Conservation (phyloP, 257 asterid genomes). For the Gynochthodes officinalis region DNA sequence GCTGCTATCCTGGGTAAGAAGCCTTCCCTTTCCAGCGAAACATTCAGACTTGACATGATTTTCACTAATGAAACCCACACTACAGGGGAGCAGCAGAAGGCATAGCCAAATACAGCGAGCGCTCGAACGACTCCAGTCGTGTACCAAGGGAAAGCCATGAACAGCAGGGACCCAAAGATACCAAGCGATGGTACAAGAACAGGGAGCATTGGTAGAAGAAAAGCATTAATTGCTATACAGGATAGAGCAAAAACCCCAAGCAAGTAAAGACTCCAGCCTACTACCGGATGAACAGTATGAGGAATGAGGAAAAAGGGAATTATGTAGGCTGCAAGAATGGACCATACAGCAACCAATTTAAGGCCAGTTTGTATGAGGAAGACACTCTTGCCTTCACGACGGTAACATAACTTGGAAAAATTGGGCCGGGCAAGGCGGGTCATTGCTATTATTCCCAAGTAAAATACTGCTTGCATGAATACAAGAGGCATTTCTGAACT, state of each 20-base stretch:
- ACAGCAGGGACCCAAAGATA: conserved; percentile 63
- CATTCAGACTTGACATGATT: conserved; percentile 55
- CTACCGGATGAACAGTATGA: conserved; percentile 67
- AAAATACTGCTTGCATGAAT: conserved; percentile 48
- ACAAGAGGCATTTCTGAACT: conserved; percentile 63
- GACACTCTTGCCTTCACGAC: conserved; percentile 64
- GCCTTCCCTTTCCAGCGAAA: conserved; percentile 69
- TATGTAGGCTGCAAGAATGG: conserved; percentile 62
- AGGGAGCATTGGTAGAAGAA: conserved; percentile 62
- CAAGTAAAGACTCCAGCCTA: conserved; percentile 81
- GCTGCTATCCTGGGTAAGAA: conserved; percentile 70
- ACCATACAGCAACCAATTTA: conserved; percentile 67
- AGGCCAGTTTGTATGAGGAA: conserved; percentile 53
- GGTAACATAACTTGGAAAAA: conserved; percentile 67
- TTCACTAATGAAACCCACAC: conserved; percentile 48
- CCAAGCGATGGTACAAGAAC: conserved; percentile 68
- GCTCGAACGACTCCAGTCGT: conserved; percentile 71
- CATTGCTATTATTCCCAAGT: conserved; percentile 57
- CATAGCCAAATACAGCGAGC: conserved; percentile 59
- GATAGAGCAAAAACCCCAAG: conserved; percentile 63
- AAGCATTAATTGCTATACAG: conserved; percentile 50
- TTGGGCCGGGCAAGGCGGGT: conserved; percentile 76
- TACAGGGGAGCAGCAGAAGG: conserved; percentile 67
- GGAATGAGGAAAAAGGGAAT: conserved; percentile 76
- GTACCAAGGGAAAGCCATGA: conserved; percentile 91